These are phyloP conservation scores for Orbilia ellipsospora DNA, from an alignment of 2,329 filamentous ascomycete genomes.

Conservation along the genomic window DNA sequence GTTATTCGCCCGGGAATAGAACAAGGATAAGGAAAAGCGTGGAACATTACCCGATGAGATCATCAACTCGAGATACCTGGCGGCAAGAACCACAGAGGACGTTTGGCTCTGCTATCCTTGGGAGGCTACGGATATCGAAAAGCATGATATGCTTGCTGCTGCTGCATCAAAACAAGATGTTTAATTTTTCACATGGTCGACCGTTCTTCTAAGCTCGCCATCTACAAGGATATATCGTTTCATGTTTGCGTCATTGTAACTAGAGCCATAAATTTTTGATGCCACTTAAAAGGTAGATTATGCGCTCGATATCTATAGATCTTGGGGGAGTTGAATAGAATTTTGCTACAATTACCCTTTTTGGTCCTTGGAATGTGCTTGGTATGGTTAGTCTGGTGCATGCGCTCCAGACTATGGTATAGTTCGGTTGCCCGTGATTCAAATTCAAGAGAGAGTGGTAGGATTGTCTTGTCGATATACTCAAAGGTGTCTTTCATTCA, in stretches of 20 bases:
- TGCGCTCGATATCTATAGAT: not conserved
- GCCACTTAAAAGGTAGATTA: no score
- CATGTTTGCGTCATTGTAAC: no score
- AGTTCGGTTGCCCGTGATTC: no score
- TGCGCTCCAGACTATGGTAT: no score
- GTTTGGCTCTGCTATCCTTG: conserved; percentile 99
- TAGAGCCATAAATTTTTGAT: no score
- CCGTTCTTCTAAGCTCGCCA: no score
- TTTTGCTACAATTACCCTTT: not conserved
- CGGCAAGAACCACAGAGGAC: conserved; percentile 88
- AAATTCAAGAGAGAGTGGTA: no score
- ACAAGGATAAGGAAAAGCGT: conserved; percentile 98
- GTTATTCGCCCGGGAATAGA: conserved; percentile 66
- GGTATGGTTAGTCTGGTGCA: no score
- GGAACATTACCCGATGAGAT: conserved; percentile 82
- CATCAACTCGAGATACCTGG: conserved; percentile 80
- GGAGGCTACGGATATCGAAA: conserved; percentile 95
- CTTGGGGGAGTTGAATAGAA: conserved; percentile 1
- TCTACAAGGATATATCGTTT: no score
- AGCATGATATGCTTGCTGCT: conserved; percentile 80
- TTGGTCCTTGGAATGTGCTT: not conserved
- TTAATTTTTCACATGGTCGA: no score
- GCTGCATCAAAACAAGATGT: conserved; percentile 58
- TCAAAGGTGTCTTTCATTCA: not conserved
- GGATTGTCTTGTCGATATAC: not conserved